Evolutionary conservation across 768 basidiomycete species (phyloP), one percentile per base, ranked within the genome.

Genomic region (Rhizopogon vesiculosus): DNA sequence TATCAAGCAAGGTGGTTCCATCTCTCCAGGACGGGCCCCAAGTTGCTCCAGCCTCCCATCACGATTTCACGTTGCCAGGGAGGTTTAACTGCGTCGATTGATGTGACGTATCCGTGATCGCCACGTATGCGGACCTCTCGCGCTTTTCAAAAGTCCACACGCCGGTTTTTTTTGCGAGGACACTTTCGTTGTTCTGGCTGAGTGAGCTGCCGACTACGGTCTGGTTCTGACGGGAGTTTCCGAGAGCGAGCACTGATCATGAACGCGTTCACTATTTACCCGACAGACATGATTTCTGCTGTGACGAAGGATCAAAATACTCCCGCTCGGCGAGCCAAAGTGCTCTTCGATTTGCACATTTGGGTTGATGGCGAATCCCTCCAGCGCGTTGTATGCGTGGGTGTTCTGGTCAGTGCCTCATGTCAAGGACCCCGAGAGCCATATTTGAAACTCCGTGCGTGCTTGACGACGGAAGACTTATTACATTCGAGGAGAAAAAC

Each of bases 361-460:
- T 5, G 16, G 43, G 43, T 44, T 31, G 10, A 12, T 46, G 29
- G 45, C 8, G 31, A 19, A 18, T 48, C 22, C 31, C 12, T 35
- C n/a, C 43, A 29, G 53, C 46, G 22, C 53, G 46, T 29, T 50
- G n/a, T 45, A n/a, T 54, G 42, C 44, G 19, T 49, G 52, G 18
- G 9, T 44, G 43, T 48, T 53, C 43, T 31, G 18, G 51, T 10
- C 41, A 15, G 50, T 19, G 15, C 40, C 58, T 67, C 68, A 31
- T 62, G 44, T 58, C 29, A 7, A 31, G 59, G 69, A 69, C 68
- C 68, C 69, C 68, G 9, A 43, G 42, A 51, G 58, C 59, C 54
- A 39, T 28, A 69, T 69, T 68, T 10, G 10, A 64, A 68, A 69
- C 66, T 68, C 68, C 66, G 66, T 13, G 31, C 31, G 42, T 45